Evolutionary conservation across 257 asterid species (phyloP), one percentile per base, ranked within the genome.

Genomic region (Paraleonurus japonicus): DNA sequence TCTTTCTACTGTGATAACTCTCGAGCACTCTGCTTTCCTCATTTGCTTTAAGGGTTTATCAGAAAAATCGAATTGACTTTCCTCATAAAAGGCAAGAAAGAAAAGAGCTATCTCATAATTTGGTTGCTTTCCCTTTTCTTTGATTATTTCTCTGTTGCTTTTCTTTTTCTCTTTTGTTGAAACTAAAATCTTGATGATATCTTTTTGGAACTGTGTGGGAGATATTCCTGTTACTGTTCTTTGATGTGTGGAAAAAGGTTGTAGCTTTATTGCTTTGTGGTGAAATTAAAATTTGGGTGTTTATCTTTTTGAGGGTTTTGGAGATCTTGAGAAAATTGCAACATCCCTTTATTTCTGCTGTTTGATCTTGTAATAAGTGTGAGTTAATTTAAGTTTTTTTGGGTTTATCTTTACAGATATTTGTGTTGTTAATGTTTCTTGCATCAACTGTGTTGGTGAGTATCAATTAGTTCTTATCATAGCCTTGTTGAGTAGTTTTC

Each of bases 221-320:
- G 55, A 53, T 32, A 37, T 32, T 20, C 41, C 23, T 77, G 58
- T 72, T 64, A 51, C 79, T 75, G 37, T 74, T 77, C 62, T 71
- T 71, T 79, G 78, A 75, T 75, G 73, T 37, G 82, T 45, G 78
- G 67, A 59, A 47, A 79, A 80, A 80, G 83, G 73, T 78, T 79
- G 58, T 79, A 47, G 47, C 92, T 83, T 89, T 86, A 73, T 74
- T 68, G 80, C 76, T 68, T 57, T 79, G 70, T 76, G 78, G 81
- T 80, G 81, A 76, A 45, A 63, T 75, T 71, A 59, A 41, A 64
- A 55, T 70, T 71, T 22, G 55, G 80, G 70, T 76, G 75, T 73
- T 75, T 7, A 64, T 54, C 28, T 68, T 79, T 74, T 65, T 50
- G 63, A 57, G 62, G 72, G 67, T 30, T 81, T 67, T 68, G 53